Evolutionary conservation across 23 red algal genomes (phyloP).

Genomic region (Gracilariopsis chorda): DNA sequence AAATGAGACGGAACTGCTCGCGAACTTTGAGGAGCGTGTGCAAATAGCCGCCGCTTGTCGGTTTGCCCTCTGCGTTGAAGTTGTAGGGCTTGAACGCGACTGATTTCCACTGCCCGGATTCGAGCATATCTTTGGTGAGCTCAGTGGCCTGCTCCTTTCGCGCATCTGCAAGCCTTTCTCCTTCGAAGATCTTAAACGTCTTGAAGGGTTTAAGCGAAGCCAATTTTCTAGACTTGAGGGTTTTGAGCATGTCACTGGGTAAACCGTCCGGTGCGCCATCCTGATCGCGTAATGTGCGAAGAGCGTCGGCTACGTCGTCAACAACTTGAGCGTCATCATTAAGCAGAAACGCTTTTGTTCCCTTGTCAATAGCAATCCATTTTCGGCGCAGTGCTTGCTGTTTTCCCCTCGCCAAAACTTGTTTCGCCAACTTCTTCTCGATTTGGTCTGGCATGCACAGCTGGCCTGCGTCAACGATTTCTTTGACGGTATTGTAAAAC

Average conservation of each 20-base stretch:
- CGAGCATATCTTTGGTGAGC: constrained; percentile 82
- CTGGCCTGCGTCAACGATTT: neutral
- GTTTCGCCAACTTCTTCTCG: constrained; percentile 14
- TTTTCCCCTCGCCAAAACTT: constrained; percentile 66
- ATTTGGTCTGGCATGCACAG: neutral
- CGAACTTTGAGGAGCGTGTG: constrained; percentile 97
- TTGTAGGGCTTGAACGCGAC: constrained; percentile 92
- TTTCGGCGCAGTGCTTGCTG: constrained; percentile 85
- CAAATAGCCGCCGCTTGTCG: constrained; percentile 74
- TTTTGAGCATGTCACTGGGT: constrained; percentile 39
- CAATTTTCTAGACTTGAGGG: constrained; percentile 71
- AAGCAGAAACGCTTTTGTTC: constrained; percentile 44
- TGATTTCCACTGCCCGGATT: constrained; percentile 66
- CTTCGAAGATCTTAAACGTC: constrained; percentile 58
- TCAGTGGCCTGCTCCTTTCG: constrained; percentile 73
- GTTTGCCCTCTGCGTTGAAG: constrained; percentile 83
- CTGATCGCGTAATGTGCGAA: constrained; percentile 53
- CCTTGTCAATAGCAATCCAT: constrained; percentile 78
- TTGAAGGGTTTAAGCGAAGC: constrained; percentile 61
- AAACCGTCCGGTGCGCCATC: neutral
- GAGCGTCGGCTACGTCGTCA: constrained; percentile 60
- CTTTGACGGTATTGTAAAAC: constrained; percentile 21
- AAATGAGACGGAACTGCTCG: constrained; percentile 95
- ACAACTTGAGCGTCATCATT: constrained; percentile 40
- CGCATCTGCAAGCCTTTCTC: constrained; percentile 69